Evolutionary conservation across 352 stramenopile species (phyloP).

Genomic region (Pythium coloratum): DNA sequence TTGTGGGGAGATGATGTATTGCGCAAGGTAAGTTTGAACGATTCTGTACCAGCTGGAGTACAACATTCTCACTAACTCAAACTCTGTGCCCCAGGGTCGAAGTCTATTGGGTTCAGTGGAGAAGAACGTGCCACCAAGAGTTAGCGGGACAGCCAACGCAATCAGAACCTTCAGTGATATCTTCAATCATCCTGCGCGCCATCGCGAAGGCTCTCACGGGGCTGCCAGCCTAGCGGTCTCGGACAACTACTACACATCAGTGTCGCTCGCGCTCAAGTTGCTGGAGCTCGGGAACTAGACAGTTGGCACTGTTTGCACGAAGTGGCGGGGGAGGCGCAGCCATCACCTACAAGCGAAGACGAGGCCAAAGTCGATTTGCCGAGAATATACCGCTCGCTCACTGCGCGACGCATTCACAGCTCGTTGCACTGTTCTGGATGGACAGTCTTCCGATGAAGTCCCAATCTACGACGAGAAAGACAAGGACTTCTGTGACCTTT

Average conservation of each 20-base stretch:
- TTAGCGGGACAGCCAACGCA: background rate
- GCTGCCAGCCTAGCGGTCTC: background rate
- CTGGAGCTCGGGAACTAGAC: conserved; percentile 10
- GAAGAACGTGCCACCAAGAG: background rate
- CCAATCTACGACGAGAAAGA: conserved; percentile 1
- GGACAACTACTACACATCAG: background rate
- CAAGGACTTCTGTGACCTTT: too few species aligned
- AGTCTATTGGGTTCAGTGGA: background rate
- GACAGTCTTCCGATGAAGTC: background rate
- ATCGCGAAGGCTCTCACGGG: conserved; percentile 2
- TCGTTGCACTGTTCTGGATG: background rate
- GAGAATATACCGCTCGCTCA: background rate
- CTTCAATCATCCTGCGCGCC: background rate
- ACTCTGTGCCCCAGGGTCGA: conserved; percentile 8
- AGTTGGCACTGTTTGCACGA: conserved; percentile 19
- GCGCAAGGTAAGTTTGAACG: conserved; percentile 1
- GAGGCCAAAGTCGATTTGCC: background rate
- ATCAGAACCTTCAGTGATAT: background rate
- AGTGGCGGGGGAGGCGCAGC: conserved; percentile 18
- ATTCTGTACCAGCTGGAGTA: background rate
- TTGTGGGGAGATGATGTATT: conserved; percentile 11
- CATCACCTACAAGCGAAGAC: conserved; percentile 20
- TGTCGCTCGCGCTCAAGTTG: conserved; percentile 18
- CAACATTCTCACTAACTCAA: background rate
- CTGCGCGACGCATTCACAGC: background rate